phyloP scores from a whole-genome alignment of 352 stramenopile species.

The Aphanomyces stellatus region DNA sequence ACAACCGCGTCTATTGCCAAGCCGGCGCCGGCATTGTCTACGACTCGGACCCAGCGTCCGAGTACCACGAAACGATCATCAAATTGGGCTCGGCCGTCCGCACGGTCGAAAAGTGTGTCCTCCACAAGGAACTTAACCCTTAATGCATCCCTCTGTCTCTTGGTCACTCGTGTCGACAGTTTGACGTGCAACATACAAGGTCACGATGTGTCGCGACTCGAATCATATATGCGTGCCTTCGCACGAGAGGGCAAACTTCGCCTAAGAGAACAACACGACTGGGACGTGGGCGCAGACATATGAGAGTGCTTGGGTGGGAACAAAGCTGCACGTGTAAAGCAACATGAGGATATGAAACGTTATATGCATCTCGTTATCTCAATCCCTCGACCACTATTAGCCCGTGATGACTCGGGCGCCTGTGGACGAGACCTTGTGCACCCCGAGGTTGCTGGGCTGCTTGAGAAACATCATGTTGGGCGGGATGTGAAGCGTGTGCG shows the following conservation, averaged over 20 bases:
- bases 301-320: no score
- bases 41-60: constrained; percentile 76
- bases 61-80: constrained; percentile 87
- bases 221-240: no score
- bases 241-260: no score
- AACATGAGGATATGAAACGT: no score
- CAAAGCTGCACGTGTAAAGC: no score
- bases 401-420: constrained; percentile 84
- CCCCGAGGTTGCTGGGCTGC: constrained; percentile 81
- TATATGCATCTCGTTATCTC: no score
- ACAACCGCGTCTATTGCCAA: constrained; percentile 72
- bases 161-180: no score
- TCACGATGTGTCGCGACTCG: no score
- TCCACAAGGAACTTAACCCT: constrained; percentile 4
- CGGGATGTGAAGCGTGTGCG: constrained; percentile 55
- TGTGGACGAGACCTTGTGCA: constrained; percentile 80
- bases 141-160: background rate
- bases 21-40: constrained; percentile 83
- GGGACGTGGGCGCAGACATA: no score
- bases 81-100: constrained; percentile 78
- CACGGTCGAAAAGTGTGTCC: constrained; percentile 72
- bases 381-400: no score
- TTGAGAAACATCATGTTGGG: constrained; percentile 93
- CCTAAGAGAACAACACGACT: no score
- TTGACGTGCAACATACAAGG: no score